Conservation (phyloP, 257 asterid genomes). For the Salvia hispanica region DNA sequence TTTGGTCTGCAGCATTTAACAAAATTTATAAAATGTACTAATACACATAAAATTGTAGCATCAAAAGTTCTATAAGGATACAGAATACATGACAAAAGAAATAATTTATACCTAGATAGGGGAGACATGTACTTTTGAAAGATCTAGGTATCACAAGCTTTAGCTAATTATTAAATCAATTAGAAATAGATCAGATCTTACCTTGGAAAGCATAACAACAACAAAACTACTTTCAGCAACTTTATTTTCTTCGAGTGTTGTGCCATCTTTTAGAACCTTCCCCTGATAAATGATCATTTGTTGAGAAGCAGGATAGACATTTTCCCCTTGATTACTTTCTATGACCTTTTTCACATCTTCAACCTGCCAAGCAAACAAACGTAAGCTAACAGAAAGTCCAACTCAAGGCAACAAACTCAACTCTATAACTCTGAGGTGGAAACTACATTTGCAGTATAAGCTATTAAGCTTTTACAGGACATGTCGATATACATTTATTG, state of each 20-base stretch:
- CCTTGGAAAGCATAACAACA: slow-evolving; percentile 75
- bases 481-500: neutral
- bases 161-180: neutral
- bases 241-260: slow-evolving; percentile 67
- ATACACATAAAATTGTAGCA: neutral
- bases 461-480: neutral
- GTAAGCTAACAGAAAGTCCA: neutral
- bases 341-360: slow-evolving; percentile 72
- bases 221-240: slow-evolving; percentile 71
- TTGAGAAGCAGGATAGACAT: slow-evolving; percentile 67
- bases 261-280: slow-evolving; percentile 73
- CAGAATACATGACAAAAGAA: neutral
- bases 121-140: slow-evolving; percentile 1
- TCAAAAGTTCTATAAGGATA: neutral
- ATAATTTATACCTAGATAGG: slow-evolving; percentile 4
- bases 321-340: slow-evolving; percentile 65
- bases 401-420: neutral
- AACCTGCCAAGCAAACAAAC: slow-evolving; percentile 42
- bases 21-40: slow-evolving; percentile 2
- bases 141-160: neutral
- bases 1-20: slow-evolving; percentile 48
- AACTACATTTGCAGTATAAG: neutral
- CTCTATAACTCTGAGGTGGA: neutral
- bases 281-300: slow-evolving; percentile 82
- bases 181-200: slow-evolving; percentile 31